These are phyloP conservation scores for Pilasporangium apinafurcum DNA, from an alignment of 352 stramenopile genomes.

Conservation along the genomic window DNA sequence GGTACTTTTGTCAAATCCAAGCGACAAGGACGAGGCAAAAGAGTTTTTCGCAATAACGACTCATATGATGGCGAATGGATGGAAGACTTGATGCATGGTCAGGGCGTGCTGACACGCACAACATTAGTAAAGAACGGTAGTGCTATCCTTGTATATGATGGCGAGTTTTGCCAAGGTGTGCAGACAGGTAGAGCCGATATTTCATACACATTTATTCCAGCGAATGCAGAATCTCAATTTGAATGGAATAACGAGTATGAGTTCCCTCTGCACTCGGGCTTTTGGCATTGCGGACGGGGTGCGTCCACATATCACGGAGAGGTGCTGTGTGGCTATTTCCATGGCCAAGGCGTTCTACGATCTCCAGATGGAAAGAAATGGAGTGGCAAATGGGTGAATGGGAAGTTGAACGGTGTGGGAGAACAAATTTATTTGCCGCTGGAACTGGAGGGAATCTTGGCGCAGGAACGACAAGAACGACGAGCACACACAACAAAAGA, in stretches of 20 bases:
- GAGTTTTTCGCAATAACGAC: slow-evolving; percentile 47
- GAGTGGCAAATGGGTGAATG: slow-evolving; percentile 38
- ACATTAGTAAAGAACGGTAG: background rate
- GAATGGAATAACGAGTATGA: slow-evolving; percentile 60
- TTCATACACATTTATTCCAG: slow-evolving; percentile 27
- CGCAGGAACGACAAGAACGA: slow-evolving; percentile 20
- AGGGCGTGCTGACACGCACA: slow-evolving; percentile 24
- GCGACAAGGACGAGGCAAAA: slow-evolving; percentile 38
- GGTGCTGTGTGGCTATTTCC: slow-evolving; percentile 51
- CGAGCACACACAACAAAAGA: slow-evolving; percentile 1
- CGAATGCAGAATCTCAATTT: slow-evolving; percentile 8
- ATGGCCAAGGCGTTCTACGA: slow-evolving; percentile 41
- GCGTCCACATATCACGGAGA: slow-evolving; percentile 44
- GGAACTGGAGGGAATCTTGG: slow-evolving; percentile 29
- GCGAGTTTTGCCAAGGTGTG: slow-evolving; percentile 30
- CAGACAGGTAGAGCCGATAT: slow-evolving; percentile 43
- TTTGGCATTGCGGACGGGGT: slow-evolving; percentile 53
- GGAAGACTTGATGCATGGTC: slow-evolving; percentile 52
- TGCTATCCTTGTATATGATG: slow-evolving; percentile 30
- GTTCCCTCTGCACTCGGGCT: slow-evolving; percentile 48
- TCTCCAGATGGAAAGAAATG: slow-evolving; percentile 56
- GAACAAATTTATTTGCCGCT: slow-evolving; percentile 49
- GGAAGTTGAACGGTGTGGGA: slow-evolving; percentile 38
- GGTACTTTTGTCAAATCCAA: slow-evolving; percentile 39
- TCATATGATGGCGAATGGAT: slow-evolving; percentile 52